Evolutionary conservation across 1,284 basidiomycete genomes (phyloP).

Genomic region (Cryptococcus deneoformans): DNA sequence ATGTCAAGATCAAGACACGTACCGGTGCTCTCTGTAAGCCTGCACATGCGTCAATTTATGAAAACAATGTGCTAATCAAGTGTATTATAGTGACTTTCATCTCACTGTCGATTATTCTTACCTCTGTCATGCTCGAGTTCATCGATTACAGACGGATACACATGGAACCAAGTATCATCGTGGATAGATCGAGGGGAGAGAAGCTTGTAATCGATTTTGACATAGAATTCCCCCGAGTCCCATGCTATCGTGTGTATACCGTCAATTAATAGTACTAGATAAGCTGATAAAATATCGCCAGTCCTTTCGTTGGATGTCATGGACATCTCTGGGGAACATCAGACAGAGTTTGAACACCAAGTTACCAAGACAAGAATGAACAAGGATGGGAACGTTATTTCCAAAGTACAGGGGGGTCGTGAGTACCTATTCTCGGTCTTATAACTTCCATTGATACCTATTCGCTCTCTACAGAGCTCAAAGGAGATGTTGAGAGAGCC

Average conservation of each 20-base stretch:
- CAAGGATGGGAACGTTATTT: conserved; percentile 60
- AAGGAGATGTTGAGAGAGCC: conserved; percentile 81
- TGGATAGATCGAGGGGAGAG: conserved; percentile 92
- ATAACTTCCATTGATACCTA: not conserved
- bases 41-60: not conserved
- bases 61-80: not conserved
- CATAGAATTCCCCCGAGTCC: conserved; percentile 93
- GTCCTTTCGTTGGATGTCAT: conserved; percentile 94
- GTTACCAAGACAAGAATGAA: conserved; percentile 79
- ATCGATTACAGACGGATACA: conserved; percentile 87
- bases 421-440: conserved; percentile 7
- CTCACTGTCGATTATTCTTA: conserved; percentile 85
- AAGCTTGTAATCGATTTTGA: conserved; percentile 90
- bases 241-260: conserved; percentile 73
- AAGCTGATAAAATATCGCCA: conserved; percentile 43
- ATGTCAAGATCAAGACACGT: conserved; percentile 95
- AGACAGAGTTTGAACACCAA: conserved; percentile 85
- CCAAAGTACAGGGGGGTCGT: conserved; percentile 46
- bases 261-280: not conserved
- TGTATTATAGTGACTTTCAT: conserved; percentile 74
- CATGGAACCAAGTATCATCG: conserved; percentile 83
- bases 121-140: conserved; percentile 90
- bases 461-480: conserved; percentile 54
- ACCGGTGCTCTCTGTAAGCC: conserved; percentile 82
- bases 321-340: conserved; percentile 96